A percentile compares a stretch with the other conserved stretches of the same genome.
These are phyloP conservation scores for Coemansia sp. DNA, from an alignment of 192 early-diverging fungal genomes.

Conservation along the genomic window DNA sequence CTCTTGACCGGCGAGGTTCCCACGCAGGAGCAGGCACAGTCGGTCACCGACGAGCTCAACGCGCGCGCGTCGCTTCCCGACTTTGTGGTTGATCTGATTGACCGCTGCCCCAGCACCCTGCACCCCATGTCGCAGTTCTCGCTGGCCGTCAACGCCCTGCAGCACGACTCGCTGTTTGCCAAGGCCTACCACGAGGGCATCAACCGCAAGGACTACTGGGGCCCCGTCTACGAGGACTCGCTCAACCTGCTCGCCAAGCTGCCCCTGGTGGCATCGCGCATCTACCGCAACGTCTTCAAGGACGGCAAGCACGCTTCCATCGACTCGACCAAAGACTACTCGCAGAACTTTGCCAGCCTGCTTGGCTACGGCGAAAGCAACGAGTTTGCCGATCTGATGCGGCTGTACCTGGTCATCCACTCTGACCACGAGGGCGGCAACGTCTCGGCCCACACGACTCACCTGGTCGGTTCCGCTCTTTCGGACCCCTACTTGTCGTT, in stretches of 20 bases:
- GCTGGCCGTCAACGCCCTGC: slow-evolving; percentile 94
- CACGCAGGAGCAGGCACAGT: slow-evolving; percentile 84
- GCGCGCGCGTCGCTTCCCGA: slow-evolving; percentile 86
- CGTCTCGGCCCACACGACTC: slow-evolving; percentile 96
- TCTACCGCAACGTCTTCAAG: slow-evolving; percentile 99
- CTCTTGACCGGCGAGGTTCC: slow-evolving; percentile 97
- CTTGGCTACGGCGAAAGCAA: slow-evolving; percentile 86
- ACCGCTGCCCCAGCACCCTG: slow-evolving; percentile 96
- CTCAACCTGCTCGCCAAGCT: slow-evolving; percentile 99
- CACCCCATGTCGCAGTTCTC: slow-evolving; percentile 99
- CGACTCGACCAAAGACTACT: slow-evolving; percentile 88
- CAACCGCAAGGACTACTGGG: slow-evolving; percentile 95
- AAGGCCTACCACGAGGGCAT: slow-evolving; percentile 94
- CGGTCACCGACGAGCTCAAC: slow-evolving; percentile 93
- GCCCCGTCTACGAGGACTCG: slow-evolving; percentile 92
- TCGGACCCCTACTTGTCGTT: slow-evolving; percentile 99
- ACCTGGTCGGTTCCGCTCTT: slow-evolving; percentile 93
- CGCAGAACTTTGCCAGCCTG: slow-evolving; percentile 91
- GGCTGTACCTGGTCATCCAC: slow-evolving; percentile 99
- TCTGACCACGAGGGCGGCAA: slow-evolving; percentile 99
- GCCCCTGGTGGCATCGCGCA: slow-evolving; percentile 92
- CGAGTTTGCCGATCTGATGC: slow-evolving; percentile 96
- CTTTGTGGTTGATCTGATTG: slow-evolving; percentile 96
- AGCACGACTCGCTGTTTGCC: slow-evolving; percentile 94
- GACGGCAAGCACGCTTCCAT: slow-evolving; percentile 89